Base-by-base conservation (phyloP, 306 rosid species). In the Dicorynia guianensis region DNA sequence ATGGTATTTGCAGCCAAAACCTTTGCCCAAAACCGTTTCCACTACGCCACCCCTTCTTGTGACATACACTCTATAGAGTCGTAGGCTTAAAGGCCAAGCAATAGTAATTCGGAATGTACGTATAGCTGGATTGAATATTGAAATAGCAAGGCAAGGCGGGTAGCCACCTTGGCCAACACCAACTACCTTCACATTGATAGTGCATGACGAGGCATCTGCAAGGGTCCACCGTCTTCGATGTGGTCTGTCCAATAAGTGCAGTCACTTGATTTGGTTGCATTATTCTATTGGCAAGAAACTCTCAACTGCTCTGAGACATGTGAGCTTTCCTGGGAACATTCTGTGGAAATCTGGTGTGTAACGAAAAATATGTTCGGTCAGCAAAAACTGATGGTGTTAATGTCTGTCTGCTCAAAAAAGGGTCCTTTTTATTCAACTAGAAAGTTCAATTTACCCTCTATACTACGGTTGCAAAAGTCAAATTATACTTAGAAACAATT, bases 21-120 rank as follows among this genome's bases (percentile, higher is more conserved):
- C 42, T 58, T 50, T 76, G 70, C 42, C 39, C 62, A 77, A 77
- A 25, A 56, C 77, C 72, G 44, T 78, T 66, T 60, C 68, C 69
- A 62, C 55, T 67, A 47, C 54, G 71, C 71, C 19, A 57, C 63
- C 55, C 44, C 63, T 52, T 75, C 72, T 76, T 83, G 75, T 63
- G 49, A 25, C 33, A 53, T 69, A 71, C 63, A 53, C 54, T 71
- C 60, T 56, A 33, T 68, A 67, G 46, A 74, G 54, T 54, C 82
- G 77, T 84, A 76, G 79, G 68, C 93, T 87, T 91, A 36, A 66
- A 67, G 89, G 63, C 55, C 71, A 89, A 84, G 90, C 77, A 72
- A 85, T 71, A 63, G 73, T 57, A 63, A 81, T 68, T 66, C 46
- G 67, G 36, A 68, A 69, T 25, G 30, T 40, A 69, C 69, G 19